Base-by-base conservation (phyloP, 805 yeast genomes). In the Wickerhamiella sergipiensis region DNA sequence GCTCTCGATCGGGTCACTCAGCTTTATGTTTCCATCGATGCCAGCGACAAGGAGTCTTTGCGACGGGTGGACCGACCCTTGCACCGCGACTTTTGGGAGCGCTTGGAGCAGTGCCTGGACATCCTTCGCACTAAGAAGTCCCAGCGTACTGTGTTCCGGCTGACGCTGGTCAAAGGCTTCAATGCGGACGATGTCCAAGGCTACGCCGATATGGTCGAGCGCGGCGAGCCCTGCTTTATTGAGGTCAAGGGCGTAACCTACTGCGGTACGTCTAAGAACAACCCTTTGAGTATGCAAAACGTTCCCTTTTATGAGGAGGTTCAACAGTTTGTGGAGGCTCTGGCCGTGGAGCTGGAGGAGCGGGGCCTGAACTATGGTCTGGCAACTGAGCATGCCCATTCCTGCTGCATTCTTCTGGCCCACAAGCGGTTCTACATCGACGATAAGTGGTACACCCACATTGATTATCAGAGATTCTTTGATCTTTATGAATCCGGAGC, bases 221-320 rank as follows among this genome's bases (percentile, higher is more conserved):
- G 80, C 51, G 96, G 88, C 2, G 68, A 71, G 53, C 97, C 97
- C 1, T 81, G 95, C 43, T 85, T 88, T 59, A 83, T 88, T 53
- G 97, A 88, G 66, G 83, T 88, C 53, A 88, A 88, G 67, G 97
- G 97, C 50, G 96, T 95, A 12, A 88, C 97, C 0, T 88, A 85
- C 69, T 87, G 96, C 71, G 97, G 97, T 0, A 83, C 94, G 0
- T 83, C 95, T 45, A 84, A 85, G 64, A 89, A 92, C 33, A 86
- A 88, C 61, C 89, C 95, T 46, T 71, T 88, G 57, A 87, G 96
- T 2, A 88, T 88, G 97, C 90, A 88, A 64, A 88, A 88, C 62
- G 92, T 89, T 51, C 97, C 97, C 45, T 88, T 85, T 62, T 88
- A 88, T 63, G 95, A 86, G 55, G 97, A 88, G 64, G 90, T 95